A percentile compares a stretch with the other conserved stretches of the same genome.
These are phyloP conservation scores for Neurospora sp. DNA, from an alignment of 495 filamentous ascomycete genomes.

Conservation along the genomic window DNA sequence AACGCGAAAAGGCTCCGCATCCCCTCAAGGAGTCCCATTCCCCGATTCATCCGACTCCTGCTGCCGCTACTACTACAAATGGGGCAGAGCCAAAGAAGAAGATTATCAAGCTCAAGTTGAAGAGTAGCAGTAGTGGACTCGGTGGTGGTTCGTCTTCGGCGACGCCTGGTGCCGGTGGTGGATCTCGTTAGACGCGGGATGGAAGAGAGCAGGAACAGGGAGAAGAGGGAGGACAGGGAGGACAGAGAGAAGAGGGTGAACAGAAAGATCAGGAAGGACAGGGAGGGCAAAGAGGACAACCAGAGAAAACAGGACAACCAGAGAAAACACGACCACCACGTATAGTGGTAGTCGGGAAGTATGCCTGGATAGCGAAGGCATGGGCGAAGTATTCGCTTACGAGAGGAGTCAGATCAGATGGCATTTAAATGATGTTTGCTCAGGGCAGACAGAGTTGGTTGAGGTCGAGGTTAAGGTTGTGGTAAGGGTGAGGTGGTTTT, in stretches of 20 bases:
- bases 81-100: conserved; percentile 9
- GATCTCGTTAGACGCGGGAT: not conserved
- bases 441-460: not conserved
- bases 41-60: not conserved
- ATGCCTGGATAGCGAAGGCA: not conserved
- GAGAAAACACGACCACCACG: not conserved
- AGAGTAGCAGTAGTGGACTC: conserved; percentile 1
- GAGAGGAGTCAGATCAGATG: not conserved
- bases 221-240: not conserved
- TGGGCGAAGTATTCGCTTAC: not conserved
- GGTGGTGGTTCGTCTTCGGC: not conserved
- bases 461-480: not conserved
- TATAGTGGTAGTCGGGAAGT: not conserved
- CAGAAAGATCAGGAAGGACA: not conserved
- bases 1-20: not conserved
- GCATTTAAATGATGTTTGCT: not conserved
- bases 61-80: not conserved
- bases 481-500: not conserved
- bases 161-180: not conserved
- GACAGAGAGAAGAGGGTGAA: not conserved
- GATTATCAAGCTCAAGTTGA: conserved; percentile 30
- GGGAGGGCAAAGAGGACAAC: not conserved
- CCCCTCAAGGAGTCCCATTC: not conserved
- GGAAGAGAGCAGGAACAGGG: not conserved
- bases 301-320: not conserved